Base-by-base conservation (phyloP, 225 moss, liverwort and hornwort genomes). In the Thuidium tamariscinum region DNA sequence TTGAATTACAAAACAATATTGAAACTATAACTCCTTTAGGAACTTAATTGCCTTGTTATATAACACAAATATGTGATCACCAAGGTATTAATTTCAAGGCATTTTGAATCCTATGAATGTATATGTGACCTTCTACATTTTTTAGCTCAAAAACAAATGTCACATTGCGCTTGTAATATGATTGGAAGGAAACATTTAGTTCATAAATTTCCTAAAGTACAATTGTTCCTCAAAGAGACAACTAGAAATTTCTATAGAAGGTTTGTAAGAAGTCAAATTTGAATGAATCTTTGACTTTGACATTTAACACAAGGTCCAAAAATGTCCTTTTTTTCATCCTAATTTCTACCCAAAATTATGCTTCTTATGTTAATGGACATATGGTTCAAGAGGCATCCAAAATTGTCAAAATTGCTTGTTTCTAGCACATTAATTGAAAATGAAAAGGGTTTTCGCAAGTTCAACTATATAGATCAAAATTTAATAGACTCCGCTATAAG, bases 321-420 rank as follows among this genome's bases (percentile, higher is more conserved):
- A 72, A 46, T 72, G 8, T 72, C 2, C 18, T 9, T 7, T 3
- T 2, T 46, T 30, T 6, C 10, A 72, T 18, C 11, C 5, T 11
- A 73, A 11, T 11, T 1, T 48, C 2, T 73, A 32, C 0, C 2
- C 10, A 19, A 30, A 48, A 1, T 30, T 2, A 7, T 7, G 0
- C 12, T 72, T 3, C 10, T 0, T 17, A 2, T 1, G 0, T 7
- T 12, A 1, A 32, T 11, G 7, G 2, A 34, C 0, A 0, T 7
- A 49, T 34, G 3, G 5, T 48, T 19, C 0, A 48, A 14, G 3
- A 48, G 3, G 6, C 16, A 16, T 1, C 3, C 0, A 29, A 46
- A 73, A n/a, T 22, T n/a, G 34, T 22, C 3, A 13, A 51, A 49
- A 51, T 32, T 74, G 1, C 5, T n/a, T 52, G 1, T n/a, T n/a